phyloP scores from a whole-genome alignment of 768 basidiomycete genomes.

The Panellus pusillus region DNA sequence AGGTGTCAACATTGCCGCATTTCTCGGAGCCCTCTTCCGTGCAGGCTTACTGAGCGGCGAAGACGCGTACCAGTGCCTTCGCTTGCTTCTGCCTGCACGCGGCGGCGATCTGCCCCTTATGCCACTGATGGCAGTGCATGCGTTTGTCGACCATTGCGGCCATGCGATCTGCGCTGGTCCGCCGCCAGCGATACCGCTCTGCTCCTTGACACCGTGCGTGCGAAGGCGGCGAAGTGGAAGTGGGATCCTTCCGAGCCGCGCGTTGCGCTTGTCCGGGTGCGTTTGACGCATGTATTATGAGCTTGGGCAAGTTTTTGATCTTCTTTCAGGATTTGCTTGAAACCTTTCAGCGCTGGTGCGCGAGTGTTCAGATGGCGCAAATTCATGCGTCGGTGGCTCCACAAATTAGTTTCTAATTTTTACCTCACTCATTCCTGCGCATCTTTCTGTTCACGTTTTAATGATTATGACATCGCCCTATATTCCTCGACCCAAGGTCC shows the following conservation, averaged over 20 bases:
- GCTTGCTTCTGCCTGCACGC: conserved; percentile 11
- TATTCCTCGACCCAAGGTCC: no score
- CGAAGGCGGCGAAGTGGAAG: not conserved
- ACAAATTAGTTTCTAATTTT: no score
- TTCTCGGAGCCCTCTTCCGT: conserved; percentile 33
- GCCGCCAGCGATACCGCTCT: not conserved
- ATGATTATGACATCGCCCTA: no score
- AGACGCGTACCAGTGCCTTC: conserved; percentile 33
- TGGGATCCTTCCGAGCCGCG: conserved; percentile 8
- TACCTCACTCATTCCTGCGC: no score
- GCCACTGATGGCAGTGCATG: conserved; percentile 35
- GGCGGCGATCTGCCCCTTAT: conserved; percentile 24
- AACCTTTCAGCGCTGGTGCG: not conserved
- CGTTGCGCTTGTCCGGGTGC: not conserved
- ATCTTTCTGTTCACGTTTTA: no score
- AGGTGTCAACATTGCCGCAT: conserved; percentile 30
- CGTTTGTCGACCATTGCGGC: conserved; percentile 31
- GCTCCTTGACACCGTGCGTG: not conserved
- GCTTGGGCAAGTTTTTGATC: not conserved
- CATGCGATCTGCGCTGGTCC: conserved; percentile 27
- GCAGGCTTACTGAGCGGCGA: conserved; percentile 23
- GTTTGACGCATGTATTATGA: not conserved
- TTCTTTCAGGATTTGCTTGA: not conserved
- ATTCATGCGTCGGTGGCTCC: not conserved
- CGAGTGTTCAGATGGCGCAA: not conserved